Evolutionary conservation across 768 basidiomycete species (phyloP).

Genomic region (Lactifluus pinguis): DNA sequence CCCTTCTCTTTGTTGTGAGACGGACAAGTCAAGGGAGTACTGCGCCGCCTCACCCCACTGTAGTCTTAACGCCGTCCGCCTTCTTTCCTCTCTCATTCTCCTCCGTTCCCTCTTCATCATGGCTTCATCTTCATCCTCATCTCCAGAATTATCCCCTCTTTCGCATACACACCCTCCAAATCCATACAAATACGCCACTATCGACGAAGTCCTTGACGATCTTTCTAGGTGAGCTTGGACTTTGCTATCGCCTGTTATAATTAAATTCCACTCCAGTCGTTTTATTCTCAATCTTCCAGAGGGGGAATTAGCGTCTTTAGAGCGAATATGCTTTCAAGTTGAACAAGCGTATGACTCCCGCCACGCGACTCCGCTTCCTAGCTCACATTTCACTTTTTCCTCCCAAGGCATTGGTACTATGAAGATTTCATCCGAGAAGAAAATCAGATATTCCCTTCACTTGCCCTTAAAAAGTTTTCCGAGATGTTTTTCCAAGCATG

Average conservation of each 20-base stretch:
- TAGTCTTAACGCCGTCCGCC: slow-evolving; percentile 5
- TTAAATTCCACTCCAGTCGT: slow-evolving; percentile 43
- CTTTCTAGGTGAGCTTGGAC: slow-evolving; percentile 62
- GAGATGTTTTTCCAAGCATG: slow-evolving; percentile 82
- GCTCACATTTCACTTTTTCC: slow-evolving; percentile 13
- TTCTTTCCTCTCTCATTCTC: slow-evolving; percentile 22
- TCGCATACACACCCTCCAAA: slow-evolving; percentile 35
- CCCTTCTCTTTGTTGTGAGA: background rate
- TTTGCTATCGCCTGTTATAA: slow-evolving; percentile 10
- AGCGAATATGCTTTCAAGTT: slow-evolving; percentile 96
- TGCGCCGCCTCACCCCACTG: background rate
- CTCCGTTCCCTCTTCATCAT: slow-evolving; percentile 31
- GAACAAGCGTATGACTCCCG: slow-evolving; percentile 82
- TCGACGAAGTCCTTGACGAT: slow-evolving; percentile 85
- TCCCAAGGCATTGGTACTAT: slow-evolving; percentile 95
- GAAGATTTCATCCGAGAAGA: slow-evolving; percentile 96
- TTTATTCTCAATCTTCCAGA: slow-evolving; percentile 96
- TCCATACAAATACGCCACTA: slow-evolving; percentile 51
- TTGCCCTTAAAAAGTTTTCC: slow-evolving; percentile 88
- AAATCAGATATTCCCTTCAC: slow-evolving; percentile 77
- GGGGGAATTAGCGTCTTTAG: slow-evolving; percentile 82
- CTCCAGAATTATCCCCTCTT: slow-evolving; percentile 56
- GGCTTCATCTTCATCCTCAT: slow-evolving; percentile 73
- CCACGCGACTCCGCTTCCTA: slow-evolving; percentile 6
- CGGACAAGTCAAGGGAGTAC: background rate